These are phyloP conservation scores for Paecilomyces sp. DNA, from an alignment of 2,329 filamentous ascomycete species.

Conservation along the genomic window DNA sequence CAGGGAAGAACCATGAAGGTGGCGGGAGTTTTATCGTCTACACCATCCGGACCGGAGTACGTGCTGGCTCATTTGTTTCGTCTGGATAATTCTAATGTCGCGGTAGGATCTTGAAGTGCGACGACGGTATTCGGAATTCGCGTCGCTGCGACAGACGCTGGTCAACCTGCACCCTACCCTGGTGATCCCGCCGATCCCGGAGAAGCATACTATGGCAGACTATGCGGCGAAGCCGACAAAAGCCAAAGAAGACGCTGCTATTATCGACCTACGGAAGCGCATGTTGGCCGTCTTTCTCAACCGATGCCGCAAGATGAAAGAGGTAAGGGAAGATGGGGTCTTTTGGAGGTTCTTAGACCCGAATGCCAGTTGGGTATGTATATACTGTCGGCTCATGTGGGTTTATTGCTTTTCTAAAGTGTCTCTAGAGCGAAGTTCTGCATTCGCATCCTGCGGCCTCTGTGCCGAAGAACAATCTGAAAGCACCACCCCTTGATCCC, in stretches of 20 bases:
- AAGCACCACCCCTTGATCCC: constrained; percentile 88
- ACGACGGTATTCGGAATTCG: constrained; percentile 92
- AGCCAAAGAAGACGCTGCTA: constrained; percentile 93
- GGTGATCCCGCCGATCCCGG: constrained; percentile 92
- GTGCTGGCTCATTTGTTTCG: constrained; percentile 14
- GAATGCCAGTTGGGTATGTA: constrained; percentile 89
- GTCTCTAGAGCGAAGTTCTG: constrained; percentile 75
- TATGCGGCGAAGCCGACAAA: constrained; percentile 97
- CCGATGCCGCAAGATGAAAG: constrained; percentile 84
- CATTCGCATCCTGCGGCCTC: constrained; percentile 84
- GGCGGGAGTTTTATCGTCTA: constrained; percentile 94
- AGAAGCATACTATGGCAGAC: constrained; percentile 98
- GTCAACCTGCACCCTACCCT: constrained; percentile 90
- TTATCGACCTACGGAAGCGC: constrained; percentile 92
- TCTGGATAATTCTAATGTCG: background rate
- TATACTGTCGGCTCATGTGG: background rate
- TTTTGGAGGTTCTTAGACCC: constrained; percentile 98
- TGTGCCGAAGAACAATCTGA: constrained; percentile 88
- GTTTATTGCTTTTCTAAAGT: constrained; percentile 15
- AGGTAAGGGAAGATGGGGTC: constrained; percentile 84
- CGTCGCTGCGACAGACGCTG: constrained; percentile 79
- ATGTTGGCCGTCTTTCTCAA: constrained; percentile 97
- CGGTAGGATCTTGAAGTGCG: constrained; percentile 85
- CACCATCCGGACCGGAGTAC: constrained; percentile 88
- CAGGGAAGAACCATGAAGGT: constrained; percentile 89